Conservation (phyloP, 371 early-diverging fungal genomes). For the Mortierella sp. region DNA sequence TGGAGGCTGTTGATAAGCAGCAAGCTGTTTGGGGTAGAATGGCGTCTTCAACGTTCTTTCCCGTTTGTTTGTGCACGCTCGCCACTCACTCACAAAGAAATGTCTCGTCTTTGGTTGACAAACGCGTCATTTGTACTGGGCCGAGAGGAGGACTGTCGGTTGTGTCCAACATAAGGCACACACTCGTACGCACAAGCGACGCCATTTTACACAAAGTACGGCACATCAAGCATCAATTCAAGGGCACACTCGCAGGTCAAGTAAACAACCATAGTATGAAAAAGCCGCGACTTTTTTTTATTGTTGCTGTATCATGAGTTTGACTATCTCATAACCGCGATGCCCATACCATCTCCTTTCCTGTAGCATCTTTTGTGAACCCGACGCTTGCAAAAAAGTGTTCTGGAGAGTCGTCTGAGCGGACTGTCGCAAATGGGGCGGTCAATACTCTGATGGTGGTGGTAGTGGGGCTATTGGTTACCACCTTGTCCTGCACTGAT, state of each 20-base stretch:
- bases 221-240: background rate
- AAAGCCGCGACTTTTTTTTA: background rate
- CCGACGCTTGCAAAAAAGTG: slow-evolving; percentile 39
- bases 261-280: background rate
- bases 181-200: background rate
- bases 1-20: background rate
- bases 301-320: background rate
- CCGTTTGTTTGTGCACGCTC: background rate
- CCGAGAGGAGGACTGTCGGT: background rate
- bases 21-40: background rate
- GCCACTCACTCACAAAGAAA: background rate
- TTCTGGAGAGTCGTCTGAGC: slow-evolving; percentile 45
- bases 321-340: background rate
- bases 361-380: slow-evolving; percentile 9
- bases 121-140: background rate
- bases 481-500: background rate
- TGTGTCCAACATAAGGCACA: background rate
- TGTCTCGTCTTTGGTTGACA: background rate
- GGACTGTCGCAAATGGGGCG: slow-evolving; percentile 23
- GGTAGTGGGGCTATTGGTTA: background rate
- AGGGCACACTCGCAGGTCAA: background rate
- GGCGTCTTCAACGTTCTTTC: background rate
- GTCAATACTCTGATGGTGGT: slow-evolving; percentile 25
- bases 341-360: slow-evolving; percentile 27
- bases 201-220: slow-evolving; percentile 2